Conservation (phyloP, 2,329 filamentous ascomycete genomes). For the Paecilomyces variotii region DNA sequence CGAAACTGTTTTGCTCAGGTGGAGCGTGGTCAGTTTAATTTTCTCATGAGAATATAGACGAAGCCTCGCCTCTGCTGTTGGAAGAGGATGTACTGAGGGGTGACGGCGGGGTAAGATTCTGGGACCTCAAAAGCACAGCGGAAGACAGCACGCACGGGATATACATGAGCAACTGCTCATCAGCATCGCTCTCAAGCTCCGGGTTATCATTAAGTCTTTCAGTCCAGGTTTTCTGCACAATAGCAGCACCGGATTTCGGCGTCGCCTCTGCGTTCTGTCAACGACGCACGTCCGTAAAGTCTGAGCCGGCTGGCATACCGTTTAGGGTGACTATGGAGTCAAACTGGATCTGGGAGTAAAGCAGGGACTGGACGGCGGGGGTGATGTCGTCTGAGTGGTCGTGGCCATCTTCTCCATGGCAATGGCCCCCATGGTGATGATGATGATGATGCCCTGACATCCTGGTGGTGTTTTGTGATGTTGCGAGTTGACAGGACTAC, state of each 20-base stretch:
- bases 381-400: slow-evolving; percentile 90
- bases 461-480: slow-evolving; percentile 1
- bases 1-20: slow-evolving; percentile 56
- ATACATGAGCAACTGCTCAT: slow-evolving; percentile 89
- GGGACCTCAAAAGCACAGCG: neutral
- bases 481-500: neutral
- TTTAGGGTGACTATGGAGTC: slow-evolving; percentile 78
- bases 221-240: slow-evolving; percentile 87
- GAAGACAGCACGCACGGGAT: slow-evolving; percentile 60
- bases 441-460: slow-evolving; percentile 32
- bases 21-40: neutral
- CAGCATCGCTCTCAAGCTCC: slow-evolving; percentile 75
- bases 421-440: slow-evolving; percentile 29
- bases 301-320: slow-evolving; percentile 30
- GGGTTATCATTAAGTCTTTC: slow-evolving; percentile 65
- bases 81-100: slow-evolving; percentile 5
- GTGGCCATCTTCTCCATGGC: slow-evolving; percentile 53
- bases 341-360: slow-evolving; percentile 91
- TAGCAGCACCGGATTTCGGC: slow-evolving; percentile 59
- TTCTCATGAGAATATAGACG: neutral
- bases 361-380: slow-evolving; percentile 78
- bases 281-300: neutral
- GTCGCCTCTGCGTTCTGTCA: slow-evolving; percentile 42
- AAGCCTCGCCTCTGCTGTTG: slow-evolving; percentile 12
- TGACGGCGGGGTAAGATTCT: slow-evolving; percentile 1